Evolutionary conservation across 805 yeast species (phyloP), one percentile per base, ranked within the genome.

Genomic region (Cyberlindnera suaveolens): DNA sequence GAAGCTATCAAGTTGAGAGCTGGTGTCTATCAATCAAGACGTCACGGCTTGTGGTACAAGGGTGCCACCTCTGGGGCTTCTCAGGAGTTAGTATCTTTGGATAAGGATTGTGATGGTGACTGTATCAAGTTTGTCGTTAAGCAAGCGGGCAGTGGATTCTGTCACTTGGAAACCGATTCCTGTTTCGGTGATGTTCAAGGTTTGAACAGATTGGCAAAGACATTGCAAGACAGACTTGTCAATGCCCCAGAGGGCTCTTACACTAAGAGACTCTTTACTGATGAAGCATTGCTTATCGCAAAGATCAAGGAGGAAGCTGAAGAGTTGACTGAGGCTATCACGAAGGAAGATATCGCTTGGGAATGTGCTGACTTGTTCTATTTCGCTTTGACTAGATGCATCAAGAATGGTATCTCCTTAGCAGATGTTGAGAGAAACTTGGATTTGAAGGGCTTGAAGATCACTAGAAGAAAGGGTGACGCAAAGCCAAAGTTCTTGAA

Each of bases 31-130:
- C 96, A 85, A 64, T 87, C 96, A 8, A 82, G 99, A 56, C 81
- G 84, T 57, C 80, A 87, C 48, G 98, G 95, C 36, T 73, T 93
- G 46, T 93, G 99, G 99, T 85, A 82, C 63, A 93, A 93, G 64
- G 99, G 99, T 27, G 83, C 84, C 43, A 86, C 96, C 2, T 85
- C 96, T n/a, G 99, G 99, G 17, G 95, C 96, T 41, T 86, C 95
- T 1, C 99, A 93, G 67, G 72, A 72, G 52, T 71, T 93, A 38
- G 52, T 84, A 19, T 66, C 72, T 36, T 62, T 93, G 44, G 82
- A 79, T 42, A 65, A 78, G 47, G 99, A 93, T 66, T 93, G 99
- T 65, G 99, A 93, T 65, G 80, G 85, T 37, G 99, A 93, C 62
- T 85, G 95, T 49, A 66, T 93, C 56, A 83, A 86, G 67, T 87